Evolutionary conservation across 441 rosid genomes (phyloP).

Genomic region (Rhodomyrtus psidioides): DNA sequence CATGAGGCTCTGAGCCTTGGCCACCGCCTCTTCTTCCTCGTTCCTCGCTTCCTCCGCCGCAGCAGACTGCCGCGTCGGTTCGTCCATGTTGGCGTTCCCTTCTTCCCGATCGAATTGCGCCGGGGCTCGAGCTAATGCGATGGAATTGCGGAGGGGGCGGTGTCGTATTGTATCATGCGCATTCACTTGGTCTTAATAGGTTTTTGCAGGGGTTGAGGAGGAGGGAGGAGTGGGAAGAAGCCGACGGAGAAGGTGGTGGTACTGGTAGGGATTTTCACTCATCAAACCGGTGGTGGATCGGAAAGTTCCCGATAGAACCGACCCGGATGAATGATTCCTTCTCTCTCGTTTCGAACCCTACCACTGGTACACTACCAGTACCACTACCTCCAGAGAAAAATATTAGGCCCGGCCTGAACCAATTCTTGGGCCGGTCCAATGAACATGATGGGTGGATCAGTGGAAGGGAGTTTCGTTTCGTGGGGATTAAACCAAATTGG

Average conservation of each 20-base stretch:
- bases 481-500: too few relatives aligned
- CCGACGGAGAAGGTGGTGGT: neutral
- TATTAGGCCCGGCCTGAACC: neutral
- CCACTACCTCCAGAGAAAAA: too few relatives aligned
- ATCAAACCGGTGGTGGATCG: neutral
- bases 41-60: constrained; percentile 9
- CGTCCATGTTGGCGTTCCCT: neutral
- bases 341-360: too few relatives aligned
- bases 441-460: neutral
- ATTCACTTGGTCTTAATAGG: neutral
- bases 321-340: neutral
- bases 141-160: neutral
- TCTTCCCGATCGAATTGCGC: neutral
- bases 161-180: neutral
- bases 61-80: neutral
- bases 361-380: too few relatives aligned
- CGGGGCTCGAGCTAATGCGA: neutral
- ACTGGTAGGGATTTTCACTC: neutral
- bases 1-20: constrained; percentile 71
- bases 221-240: neutral
- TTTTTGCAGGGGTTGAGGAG: neutral
- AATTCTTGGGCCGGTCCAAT: neutral
- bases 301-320: neutral
- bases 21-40: constrained; percentile 61
- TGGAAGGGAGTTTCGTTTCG: too few relatives aligned